These are phyloP conservation scores for Stephanodiscus triporus DNA, from an alignment of 108 stramenopile species.

Conservation along the genomic window DNA sequence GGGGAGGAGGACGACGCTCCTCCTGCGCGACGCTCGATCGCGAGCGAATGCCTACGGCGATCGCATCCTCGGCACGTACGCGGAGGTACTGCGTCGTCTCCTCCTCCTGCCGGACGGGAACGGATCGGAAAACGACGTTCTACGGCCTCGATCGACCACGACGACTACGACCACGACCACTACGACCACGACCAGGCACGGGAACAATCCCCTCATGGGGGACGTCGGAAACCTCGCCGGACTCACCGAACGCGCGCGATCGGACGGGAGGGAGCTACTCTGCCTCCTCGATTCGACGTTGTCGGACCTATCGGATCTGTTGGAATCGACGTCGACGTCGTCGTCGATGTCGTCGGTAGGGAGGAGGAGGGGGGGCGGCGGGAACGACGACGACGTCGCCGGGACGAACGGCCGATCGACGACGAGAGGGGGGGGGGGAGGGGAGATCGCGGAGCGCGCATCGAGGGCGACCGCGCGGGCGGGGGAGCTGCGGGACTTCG, in stretches of 20 bases:
- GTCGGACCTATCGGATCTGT: constrained; percentile 51
- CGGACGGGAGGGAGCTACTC: constrained; percentile 61
- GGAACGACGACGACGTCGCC: constrained; percentile 6
- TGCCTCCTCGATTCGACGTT: constrained; percentile 49
- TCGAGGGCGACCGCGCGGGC: constrained; percentile 37
- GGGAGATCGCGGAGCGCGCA: constrained; percentile 33
- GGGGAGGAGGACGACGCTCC: not conserved
- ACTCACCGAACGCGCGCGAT: constrained; percentile 52
- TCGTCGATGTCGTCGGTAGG: too few species aligned
- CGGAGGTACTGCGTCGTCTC: constrained; percentile 65
- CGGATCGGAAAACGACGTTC: too few species aligned
- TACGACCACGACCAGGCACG: constrained; percentile 29
- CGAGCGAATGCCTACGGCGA: constrained; percentile 64
- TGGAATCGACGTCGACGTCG: constrained; percentile 12
- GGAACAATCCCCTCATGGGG: constrained; percentile 75
- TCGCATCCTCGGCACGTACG: constrained; percentile 72
- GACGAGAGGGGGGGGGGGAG: constrained; percentile 5
- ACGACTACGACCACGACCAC: not conserved
- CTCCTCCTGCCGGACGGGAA: too few species aligned
- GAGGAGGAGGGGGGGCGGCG: too few species aligned
- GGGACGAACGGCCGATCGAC: constrained; percentile 24
- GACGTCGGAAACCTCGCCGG: constrained; percentile 78
- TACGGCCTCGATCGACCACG: not conserved
- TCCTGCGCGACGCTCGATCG: not conserved
- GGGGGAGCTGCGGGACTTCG: constrained; percentile 60